A percentile compares a stretch with the other conserved stretches of the same genome.
Evolutionary conservation across 2,329 filamentous ascomycete species (phyloP).

Genomic region (Xenoacremonium recifei): DNA sequence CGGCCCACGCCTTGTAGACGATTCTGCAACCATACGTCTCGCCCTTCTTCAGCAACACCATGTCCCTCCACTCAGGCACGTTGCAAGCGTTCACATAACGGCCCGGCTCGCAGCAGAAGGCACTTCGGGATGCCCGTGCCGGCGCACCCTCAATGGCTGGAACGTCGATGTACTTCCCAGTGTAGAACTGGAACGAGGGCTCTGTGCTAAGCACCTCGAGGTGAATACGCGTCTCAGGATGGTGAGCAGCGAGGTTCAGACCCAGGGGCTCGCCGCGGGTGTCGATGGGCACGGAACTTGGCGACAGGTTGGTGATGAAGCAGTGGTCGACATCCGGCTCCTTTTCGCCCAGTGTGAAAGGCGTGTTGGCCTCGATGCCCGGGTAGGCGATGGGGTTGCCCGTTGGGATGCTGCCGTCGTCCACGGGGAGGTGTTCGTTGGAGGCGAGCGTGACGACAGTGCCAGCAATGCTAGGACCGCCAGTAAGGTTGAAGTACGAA

Average conservation of each 20-base stretch:
- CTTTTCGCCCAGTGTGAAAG: slow-evolving; percentile 69
- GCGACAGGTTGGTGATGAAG: slow-evolving; percentile 72
- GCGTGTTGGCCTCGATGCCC: slow-evolving; percentile 61
- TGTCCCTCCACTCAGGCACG: slow-evolving; percentile 72
- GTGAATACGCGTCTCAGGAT: slow-evolving; percentile 72
- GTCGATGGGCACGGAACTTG: slow-evolving; percentile 61
- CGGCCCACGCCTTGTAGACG: slow-evolving; percentile 84
- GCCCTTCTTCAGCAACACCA: slow-evolving; percentile 81
- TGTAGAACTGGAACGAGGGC: slow-evolving; percentile 97
- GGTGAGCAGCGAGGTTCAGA: slow-evolving; percentile 68
- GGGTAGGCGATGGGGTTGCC: slow-evolving; percentile 63
- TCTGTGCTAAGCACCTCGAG: slow-evolving; percentile 89
- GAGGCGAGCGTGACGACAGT: slow-evolving; percentile 66
- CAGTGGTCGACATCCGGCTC: slow-evolving; percentile 86
- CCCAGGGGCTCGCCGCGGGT: slow-evolving; percentile 62
- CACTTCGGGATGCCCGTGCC: slow-evolving; percentile 65
- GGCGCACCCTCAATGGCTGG: slow-evolving; percentile 62
- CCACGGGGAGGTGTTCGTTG: slow-evolving; percentile 69
- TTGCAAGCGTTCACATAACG: slow-evolving; percentile 89
- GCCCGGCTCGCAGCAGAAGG: slow-evolving; percentile 90
- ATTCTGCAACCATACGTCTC: slow-evolving; percentile 77
- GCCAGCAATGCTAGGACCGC: slow-evolving; percentile 46
- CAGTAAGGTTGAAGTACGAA: slow-evolving; percentile 71
- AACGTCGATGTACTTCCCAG: slow-evolving; percentile 80
- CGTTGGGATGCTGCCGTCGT: slow-evolving; percentile 71